Conservation (phyloP, 306 rosid genomes). For the Prunus armeniaca region DNA sequence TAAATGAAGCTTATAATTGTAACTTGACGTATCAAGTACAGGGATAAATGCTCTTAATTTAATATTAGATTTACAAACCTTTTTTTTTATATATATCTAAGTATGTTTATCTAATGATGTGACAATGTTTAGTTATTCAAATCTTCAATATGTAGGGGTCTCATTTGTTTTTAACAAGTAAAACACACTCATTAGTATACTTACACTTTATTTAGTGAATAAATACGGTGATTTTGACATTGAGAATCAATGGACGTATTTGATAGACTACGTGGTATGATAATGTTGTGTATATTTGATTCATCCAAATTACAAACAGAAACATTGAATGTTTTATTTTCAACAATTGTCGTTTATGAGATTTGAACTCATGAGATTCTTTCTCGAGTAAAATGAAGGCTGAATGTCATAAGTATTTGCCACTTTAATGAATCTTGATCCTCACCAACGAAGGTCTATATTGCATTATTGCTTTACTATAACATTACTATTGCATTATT, state of each 20-base stretch:
- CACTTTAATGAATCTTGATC: background rate
- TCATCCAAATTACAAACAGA: background rate
- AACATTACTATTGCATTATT: background rate
- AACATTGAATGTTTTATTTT: too few species aligned
- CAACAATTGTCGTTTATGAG: background rate
- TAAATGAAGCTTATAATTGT: too few species aligned
- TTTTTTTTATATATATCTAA: background rate
- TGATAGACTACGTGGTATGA: background rate
- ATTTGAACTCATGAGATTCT: background rate
- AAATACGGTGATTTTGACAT: too few species aligned
- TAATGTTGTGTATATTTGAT: background rate
- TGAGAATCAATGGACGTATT: too few species aligned
- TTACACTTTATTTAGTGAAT: too few species aligned
- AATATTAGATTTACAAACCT: too few species aligned
- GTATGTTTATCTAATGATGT: background rate
- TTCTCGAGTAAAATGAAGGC: too few species aligned
- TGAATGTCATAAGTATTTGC: background rate
- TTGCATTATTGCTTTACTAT: background rate
- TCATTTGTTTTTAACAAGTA: background rate
- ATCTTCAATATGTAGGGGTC: too few species aligned
- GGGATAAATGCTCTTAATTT: background rate
- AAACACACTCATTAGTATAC: background rate
- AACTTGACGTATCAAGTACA: too few species aligned
- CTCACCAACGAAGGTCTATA: background rate
- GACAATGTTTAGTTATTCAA: background rate